Conservation (phyloP, 2,329 filamentous ascomycete species). For the Diaporthe sp. region DNA sequence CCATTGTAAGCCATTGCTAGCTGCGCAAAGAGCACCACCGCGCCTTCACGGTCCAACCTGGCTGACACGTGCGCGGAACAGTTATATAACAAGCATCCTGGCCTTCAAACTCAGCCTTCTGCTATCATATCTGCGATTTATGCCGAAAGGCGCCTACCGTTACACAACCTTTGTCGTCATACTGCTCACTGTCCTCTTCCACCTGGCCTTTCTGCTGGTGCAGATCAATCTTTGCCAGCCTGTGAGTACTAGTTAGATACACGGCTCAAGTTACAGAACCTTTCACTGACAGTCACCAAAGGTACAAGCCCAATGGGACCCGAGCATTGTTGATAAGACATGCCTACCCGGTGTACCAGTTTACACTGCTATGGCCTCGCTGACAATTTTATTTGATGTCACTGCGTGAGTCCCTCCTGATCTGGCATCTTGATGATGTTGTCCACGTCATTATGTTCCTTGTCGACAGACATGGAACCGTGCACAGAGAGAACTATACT, state of each 20-base stretch:
- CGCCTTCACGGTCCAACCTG: too few species aligned
- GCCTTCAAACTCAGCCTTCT: conserved; percentile 63
- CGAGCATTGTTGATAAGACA: conserved; percentile 50
- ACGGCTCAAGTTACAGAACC: conserved; percentile 15
- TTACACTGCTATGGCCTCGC: conserved; percentile 57
- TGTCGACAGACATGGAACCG: not conserved
- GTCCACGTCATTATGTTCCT: too few species aligned
- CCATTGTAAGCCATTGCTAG: conserved; percentile 53
- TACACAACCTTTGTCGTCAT: conserved; percentile 53
- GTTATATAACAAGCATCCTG: conserved; percentile 58
- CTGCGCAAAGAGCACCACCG: not conserved
- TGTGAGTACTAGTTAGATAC: conserved; percentile 45
- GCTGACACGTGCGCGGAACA: conserved; percentile 39
- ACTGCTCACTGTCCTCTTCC: conserved; percentile 53
- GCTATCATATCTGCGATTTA: conserved; percentile 60
- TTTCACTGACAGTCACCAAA: not conserved
- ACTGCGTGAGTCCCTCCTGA: conserved; percentile 52
- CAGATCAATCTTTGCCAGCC: conserved; percentile 55
- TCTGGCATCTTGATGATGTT: not conserved
- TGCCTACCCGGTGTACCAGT: conserved; percentile 58
- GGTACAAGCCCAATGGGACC: conserved; percentile 56
- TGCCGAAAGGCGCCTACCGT: conserved; percentile 54
- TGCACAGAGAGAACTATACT: not conserved
- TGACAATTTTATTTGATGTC: conserved; percentile 59
- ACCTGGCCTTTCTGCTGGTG: conserved; percentile 55